phyloP scores from a whole-genome alignment of 352 stramenopile genomes.

The Globisporangium acanthophoron region DNA sequence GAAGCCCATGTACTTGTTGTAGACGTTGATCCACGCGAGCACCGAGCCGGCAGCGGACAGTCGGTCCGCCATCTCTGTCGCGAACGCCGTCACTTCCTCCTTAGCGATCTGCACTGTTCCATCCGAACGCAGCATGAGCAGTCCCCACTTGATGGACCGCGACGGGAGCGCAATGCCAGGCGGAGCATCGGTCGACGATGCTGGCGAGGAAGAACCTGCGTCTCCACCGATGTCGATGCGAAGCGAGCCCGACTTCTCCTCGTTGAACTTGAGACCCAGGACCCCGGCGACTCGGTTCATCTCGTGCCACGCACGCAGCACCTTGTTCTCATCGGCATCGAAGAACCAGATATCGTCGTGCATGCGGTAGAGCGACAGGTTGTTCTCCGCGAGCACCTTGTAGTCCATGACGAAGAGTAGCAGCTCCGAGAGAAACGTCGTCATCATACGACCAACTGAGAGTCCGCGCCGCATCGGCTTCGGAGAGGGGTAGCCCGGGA shows the following conservation, averaged over 20 bases:
- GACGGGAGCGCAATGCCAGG: slow-evolving; percentile 21
- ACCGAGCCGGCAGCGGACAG: slow-evolving; percentile 22
- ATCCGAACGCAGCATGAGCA: slow-evolving; percentile 36
- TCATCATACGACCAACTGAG: slow-evolving; percentile 28
- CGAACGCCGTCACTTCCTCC: slow-evolving; percentile 29
- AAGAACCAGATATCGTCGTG: slow-evolving; percentile 56
- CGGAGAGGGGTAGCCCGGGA: slow-evolving; percentile 22
- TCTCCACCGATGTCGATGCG: slow-evolving; percentile 3
- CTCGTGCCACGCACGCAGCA: slow-evolving; percentile 27
- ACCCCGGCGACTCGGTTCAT: slow-evolving; percentile 20
- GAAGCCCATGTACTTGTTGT: slow-evolving; percentile 61
- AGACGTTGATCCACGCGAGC: slow-evolving; percentile 40
- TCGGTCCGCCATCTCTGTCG: slow-evolving; percentile 32
- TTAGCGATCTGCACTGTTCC: slow-evolving; percentile 28
- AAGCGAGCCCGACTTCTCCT: slow-evolving; percentile 37
- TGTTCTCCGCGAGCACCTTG: slow-evolving; percentile 19
- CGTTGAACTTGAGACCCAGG: slow-evolving; percentile 31
- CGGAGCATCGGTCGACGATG: no score
- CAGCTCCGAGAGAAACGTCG: slow-evolving; percentile 33
- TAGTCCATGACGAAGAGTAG: slow-evolving; percentile 49
- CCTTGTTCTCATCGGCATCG: slow-evolving; percentile 21
- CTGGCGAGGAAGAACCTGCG: no score
- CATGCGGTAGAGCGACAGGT: slow-evolving; percentile 24
- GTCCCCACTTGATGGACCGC: slow-evolving; percentile 33
- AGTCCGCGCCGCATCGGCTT: slow-evolving; percentile 32